Evolutionary conservation across 2,329 filamentous ascomycete species (phyloP).

Genomic region (Aspergillus luchuensis): DNA sequence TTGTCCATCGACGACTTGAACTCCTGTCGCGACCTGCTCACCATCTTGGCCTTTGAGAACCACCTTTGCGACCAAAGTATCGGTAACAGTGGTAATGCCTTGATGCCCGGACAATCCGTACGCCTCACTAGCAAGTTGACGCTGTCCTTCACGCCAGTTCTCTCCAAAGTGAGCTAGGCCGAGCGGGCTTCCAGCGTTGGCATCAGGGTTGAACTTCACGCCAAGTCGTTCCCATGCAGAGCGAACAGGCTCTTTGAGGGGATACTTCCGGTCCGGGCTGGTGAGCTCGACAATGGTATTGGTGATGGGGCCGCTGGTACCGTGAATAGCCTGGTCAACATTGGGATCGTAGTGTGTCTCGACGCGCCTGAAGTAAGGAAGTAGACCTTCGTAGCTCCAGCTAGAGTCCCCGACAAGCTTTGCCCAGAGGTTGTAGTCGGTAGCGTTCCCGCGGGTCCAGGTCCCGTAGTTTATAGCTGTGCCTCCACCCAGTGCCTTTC

Average conservation of each 20-base stretch:
- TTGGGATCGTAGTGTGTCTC: slow-evolving; percentile 35
- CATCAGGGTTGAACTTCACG: slow-evolving; percentile 26
- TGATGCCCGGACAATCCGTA: slow-evolving; percentile 16
- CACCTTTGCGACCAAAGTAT: too few relatives aligned
- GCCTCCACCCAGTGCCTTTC: slow-evolving; percentile 47
- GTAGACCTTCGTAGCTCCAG: slow-evolving; percentile 51
- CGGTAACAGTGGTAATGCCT: too few relatives aligned
- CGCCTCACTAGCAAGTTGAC: slow-evolving; percentile 31
- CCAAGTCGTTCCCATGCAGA: slow-evolving; percentile 44
- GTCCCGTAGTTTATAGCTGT: slow-evolving; percentile 45
- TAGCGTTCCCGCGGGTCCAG: slow-evolving; percentile 48
- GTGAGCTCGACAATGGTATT: slow-evolving; percentile 19
- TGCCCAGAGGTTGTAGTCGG: slow-evolving; percentile 54
- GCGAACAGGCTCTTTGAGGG: slow-evolving; percentile 38
- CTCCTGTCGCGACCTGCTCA: slow-evolving; percentile 20
- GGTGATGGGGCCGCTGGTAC: slow-evolving; percentile 32
- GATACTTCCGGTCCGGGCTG: slow-evolving; percentile 37
- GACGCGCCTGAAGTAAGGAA: slow-evolving; percentile 50
- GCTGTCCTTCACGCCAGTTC: slow-evolving; percentile 27
- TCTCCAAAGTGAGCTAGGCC: slow-evolving; percentile 35
- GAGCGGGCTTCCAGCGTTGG: slow-evolving; percentile 31
- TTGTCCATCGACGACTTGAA: slow-evolving; percentile 28
- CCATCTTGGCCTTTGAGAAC: too few relatives aligned
- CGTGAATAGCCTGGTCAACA: slow-evolving; percentile 26
- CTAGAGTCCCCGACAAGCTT: slow-evolving; percentile 42